A percentile compares a stretch with the other conserved stretches of the same genome.
Conservation (phyloP, 2,329 filamentous ascomycete species). For the Rhinocladiella similis region DNA sequence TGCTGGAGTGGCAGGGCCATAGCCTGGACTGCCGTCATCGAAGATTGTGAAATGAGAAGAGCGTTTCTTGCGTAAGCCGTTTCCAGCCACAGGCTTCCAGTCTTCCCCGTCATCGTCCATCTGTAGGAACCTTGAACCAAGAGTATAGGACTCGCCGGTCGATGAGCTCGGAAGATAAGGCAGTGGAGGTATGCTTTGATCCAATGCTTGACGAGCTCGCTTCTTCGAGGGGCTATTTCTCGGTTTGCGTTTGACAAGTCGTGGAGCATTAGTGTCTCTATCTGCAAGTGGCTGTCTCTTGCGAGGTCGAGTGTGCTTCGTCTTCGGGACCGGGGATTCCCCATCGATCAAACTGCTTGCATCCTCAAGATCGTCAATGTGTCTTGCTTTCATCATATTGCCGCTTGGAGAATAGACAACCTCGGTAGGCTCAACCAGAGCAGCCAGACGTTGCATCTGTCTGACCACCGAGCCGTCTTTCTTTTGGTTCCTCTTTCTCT, state of each 20-base stretch:
- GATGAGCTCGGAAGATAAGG: slow-evolving; percentile 28
- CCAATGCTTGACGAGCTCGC: slow-evolving; percentile 15
- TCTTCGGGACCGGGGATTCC: slow-evolving; percentile 40
- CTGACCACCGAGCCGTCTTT: slow-evolving; percentile 48
- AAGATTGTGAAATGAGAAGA: slow-evolving; percentile 39
- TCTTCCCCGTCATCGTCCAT: slow-evolving; percentile 35
- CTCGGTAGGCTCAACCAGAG: slow-evolving; percentile 47
- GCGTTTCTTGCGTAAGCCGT: slow-evolving; percentile 32
- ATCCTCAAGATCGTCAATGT: slow-evolving; percentile 51
- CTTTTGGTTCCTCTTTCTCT: slow-evolving; percentile 52
- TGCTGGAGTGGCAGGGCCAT: slow-evolving; percentile 2
- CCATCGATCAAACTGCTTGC: slow-evolving; percentile 48
- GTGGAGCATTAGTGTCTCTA: slow-evolving; percentile 36
- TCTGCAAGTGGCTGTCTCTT: slow-evolving; percentile 37
- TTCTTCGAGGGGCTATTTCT: slow-evolving; percentile 20
- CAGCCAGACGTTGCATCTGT: slow-evolving; percentile 48
- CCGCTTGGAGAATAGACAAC: slow-evolving; percentile 48
- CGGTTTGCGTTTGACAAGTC: slow-evolving; percentile 32
- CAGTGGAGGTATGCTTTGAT: slow-evolving; percentile 22
- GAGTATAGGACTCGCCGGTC: slow-evolving; percentile 21
- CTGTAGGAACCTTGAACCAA: slow-evolving; percentile 28
- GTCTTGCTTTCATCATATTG: slow-evolving; percentile 42
- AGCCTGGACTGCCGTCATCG: slow-evolving; percentile 34
- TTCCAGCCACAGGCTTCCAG: slow-evolving; percentile 35
- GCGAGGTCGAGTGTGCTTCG: slow-evolving; percentile 35